These are phyloP conservation scores for Trichoderma sp. DNA, from an alignment of 2,329 filamentous ascomycete species.

Conservation along the genomic window DNA sequence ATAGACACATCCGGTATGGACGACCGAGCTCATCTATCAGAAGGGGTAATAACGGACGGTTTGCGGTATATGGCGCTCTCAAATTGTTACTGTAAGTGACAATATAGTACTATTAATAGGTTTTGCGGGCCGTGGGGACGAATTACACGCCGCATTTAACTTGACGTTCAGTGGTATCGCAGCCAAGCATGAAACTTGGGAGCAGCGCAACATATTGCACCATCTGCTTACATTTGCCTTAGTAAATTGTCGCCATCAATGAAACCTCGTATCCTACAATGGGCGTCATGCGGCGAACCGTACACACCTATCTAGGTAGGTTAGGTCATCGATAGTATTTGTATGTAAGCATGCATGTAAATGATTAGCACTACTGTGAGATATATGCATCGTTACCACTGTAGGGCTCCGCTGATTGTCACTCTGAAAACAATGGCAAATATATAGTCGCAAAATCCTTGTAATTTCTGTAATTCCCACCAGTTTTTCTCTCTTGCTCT, in stretches of 20 bases:
- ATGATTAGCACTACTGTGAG: neutral
- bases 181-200: neutral
- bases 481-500: neutral
- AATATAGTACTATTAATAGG: neutral
- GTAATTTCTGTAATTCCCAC: neutral
- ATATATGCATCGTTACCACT: neutral
- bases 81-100: neutral
- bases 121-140: neutral
- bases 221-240: neutral
- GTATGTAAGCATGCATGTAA: neutral
- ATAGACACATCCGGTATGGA: neutral
- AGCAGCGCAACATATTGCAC: neutral
- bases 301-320: neutral
- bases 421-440: neutral
- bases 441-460: neutral
- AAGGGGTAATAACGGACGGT: neutral
- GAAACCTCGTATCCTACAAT: neutral
- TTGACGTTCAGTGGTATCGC: neutral
- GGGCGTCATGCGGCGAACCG: neutral
- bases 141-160: neutral
- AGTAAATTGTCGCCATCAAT: neutral
- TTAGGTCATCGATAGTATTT: neutral
- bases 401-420: neutral
- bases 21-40: neutral
- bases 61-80: neutral